Evolutionary conservation across 2,329 filamentous ascomycete genomes (phyloP).

Genomic region (Clonostachys chloroleuca): DNA sequence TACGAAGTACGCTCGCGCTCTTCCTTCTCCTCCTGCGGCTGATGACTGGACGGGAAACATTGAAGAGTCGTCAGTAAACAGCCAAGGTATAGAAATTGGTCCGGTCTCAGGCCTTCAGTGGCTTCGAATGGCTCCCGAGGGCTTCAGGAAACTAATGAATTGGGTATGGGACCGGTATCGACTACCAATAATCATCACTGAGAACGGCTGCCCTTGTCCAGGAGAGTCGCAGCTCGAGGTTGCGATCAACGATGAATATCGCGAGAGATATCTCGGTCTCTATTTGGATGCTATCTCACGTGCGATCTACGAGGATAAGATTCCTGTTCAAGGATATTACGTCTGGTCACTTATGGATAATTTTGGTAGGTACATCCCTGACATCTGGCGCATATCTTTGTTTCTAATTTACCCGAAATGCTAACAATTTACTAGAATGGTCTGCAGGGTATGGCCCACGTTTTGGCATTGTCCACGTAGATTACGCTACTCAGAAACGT

Average conservation of each 20-base stretch:
- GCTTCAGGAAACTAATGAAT: conserved; percentile 12
- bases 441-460: conserved; percentile 15
- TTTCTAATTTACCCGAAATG: background rate
- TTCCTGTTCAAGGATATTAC: conserved; percentile 75
- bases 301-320: conserved; percentile 67
- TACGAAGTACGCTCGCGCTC: conserved; percentile 79
- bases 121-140: conserved; percentile 2
- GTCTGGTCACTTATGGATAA: conserved; percentile 89
- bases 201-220: conserved; percentile 82
- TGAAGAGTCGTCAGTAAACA: conserved; percentile 7
- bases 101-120: background rate
- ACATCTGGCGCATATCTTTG: background rate
- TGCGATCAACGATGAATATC: conserved; percentile 76
- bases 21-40: conserved; percentile 40
- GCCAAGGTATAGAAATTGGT: conserved; percentile 8
- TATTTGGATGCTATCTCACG: conserved; percentile 76
- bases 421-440: background rate
- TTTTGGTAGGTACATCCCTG: conserved; percentile 47
- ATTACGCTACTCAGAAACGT: conserved; percentile 16
- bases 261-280: conserved; percentile 71
- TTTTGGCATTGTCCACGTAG: conserved; percentile 18
- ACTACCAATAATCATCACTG: conserved; percentile 70
- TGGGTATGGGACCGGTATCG: conserved; percentile 11
- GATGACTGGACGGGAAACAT: conserved; percentile 3
- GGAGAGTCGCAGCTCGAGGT: conserved; percentile 72